Evolutionary conservation across 2,329 filamentous ascomycete species (phyloP).

Genomic region (Calonectria fujianensis): DNA sequence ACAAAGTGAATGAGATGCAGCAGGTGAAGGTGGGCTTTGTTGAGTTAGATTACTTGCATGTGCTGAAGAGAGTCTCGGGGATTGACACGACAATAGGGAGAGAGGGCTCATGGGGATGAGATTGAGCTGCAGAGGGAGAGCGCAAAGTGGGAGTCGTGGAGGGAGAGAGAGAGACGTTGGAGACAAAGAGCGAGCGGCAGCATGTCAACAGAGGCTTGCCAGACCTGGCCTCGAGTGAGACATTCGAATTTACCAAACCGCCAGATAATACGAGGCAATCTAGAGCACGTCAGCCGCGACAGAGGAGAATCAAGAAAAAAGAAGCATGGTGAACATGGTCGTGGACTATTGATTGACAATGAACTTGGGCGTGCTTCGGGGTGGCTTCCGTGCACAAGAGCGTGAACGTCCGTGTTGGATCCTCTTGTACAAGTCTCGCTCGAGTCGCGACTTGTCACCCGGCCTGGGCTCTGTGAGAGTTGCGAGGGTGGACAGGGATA

Average conservation of each 20-base stretch:
- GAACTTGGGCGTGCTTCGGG: neutral
- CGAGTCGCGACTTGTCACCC: constrained; percentile 29
- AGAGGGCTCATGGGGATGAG: neutral
- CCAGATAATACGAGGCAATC: constrained; percentile 18
- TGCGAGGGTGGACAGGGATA: constrained; percentile 2
- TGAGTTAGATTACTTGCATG: constrained; percentile 15
- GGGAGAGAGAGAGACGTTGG: neutral
- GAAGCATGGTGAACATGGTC: neutral
- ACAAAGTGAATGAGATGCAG: constrained; percentile 12
- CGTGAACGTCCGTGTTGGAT: neutral
- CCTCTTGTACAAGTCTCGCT: constrained; percentile 22
- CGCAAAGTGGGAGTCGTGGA: neutral
- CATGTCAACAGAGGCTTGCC: constrained; percentile 19
- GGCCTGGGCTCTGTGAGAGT: constrained; percentile 20
- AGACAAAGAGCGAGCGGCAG: constrained; percentile 7
- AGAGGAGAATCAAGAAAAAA: constrained; percentile 2
- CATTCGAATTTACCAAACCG: constrained; percentile 17
- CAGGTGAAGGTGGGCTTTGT: neutral
- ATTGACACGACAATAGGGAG: constrained; percentile 9
- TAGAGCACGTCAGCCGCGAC: constrained; percentile 20
- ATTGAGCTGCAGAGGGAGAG: constrained; percentile 15
- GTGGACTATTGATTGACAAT: neutral
- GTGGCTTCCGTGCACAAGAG: constrained; percentile 3
- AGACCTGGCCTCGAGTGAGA: constrained; percentile 4
- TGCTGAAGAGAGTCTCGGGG: constrained; percentile 15